Evolutionary conservation across 2,329 filamentous ascomycete genomes (phyloP).

Genomic region (Furcasterigmium furcatum): DNA sequence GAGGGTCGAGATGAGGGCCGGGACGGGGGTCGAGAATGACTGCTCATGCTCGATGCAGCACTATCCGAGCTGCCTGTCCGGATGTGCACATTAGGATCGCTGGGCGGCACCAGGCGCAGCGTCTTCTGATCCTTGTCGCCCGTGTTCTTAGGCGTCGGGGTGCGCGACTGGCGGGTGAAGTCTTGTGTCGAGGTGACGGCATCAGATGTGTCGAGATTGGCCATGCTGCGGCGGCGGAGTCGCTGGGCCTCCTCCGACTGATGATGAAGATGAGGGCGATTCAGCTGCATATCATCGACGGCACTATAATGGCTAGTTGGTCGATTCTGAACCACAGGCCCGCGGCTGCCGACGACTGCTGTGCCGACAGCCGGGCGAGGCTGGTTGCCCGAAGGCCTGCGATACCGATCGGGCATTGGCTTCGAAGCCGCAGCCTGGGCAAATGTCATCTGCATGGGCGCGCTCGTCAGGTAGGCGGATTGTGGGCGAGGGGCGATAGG

Average conservation of each 20-base stretch:
- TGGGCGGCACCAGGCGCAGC: constrained; percentile 30
- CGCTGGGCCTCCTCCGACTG: constrained; percentile 61
- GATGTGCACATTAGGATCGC: constrained; percentile 24
- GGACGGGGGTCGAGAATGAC: constrained; percentile 58
- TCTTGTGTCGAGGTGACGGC: constrained; percentile 34
- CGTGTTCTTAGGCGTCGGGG: constrained; percentile 19
- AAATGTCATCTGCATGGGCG: constrained; percentile 46
- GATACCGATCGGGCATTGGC: constrained; percentile 78
- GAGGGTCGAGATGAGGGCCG: not conserved
- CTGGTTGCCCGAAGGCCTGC: constrained; percentile 54
- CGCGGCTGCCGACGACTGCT: constrained; percentile 18
- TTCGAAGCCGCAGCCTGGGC: constrained; percentile 59
- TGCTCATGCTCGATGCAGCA: constrained; percentile 54
- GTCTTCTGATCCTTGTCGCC: constrained; percentile 37
- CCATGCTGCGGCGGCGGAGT: constrained; percentile 80
- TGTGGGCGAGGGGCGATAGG: constrained; percentile 37
- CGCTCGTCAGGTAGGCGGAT: constrained; percentile 33
- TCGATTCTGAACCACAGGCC: constrained; percentile 35
- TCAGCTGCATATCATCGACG: constrained; percentile 66
- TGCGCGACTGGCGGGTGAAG: constrained; percentile 14
- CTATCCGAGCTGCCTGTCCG: constrained; percentile 65
- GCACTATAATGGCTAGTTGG: constrained; percentile 51
- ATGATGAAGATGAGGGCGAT: constrained; percentile 45
- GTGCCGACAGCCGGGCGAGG: constrained; percentile 15
- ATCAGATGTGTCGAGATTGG: constrained; percentile 53